Evolutionary conservation across 148 eudicot species (phyloP).

Genomic region (Chenopodium quinoa): DNA sequence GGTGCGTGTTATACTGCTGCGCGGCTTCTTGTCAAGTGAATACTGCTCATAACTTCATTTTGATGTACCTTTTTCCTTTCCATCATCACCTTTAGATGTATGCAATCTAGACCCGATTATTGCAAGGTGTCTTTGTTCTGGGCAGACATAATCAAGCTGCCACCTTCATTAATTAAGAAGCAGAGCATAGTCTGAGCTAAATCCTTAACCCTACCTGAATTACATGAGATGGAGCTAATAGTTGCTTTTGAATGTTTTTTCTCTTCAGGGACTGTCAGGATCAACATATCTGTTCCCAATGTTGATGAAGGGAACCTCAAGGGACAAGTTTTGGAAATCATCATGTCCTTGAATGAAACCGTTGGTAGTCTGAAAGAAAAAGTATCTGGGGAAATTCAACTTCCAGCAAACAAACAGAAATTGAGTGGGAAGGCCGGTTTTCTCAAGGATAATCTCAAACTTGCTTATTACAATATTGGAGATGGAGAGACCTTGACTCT

Average conservation of each 20-base stretch:
- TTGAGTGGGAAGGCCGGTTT: no score
- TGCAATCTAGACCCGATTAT: background rate
- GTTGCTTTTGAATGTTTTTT: slow-evolving; percentile 9
- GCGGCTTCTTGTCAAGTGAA: slow-evolving; percentile 5
- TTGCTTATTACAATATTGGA: slow-evolving; percentile 70
- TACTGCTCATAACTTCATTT: background rate
- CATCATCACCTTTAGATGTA: background rate
- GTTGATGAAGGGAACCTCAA: no score
- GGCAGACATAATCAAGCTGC: background rate
- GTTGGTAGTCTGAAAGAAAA: slow-evolving; percentile 78
- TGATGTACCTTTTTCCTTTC: background rate
- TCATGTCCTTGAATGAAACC: slow-evolving; percentile 42
- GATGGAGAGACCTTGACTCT: slow-evolving; percentile 59
- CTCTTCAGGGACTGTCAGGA: slow-evolving; percentile 61
- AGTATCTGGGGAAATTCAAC: slow-evolving; percentile 78
- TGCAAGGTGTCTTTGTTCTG: background rate
- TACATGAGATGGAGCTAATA: background rate
- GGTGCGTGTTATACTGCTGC: background rate
- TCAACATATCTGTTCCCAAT: slow-evolving; percentile 14
- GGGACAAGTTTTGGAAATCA: no score
- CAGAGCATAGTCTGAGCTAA: background rate
- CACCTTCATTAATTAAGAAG: background rate
- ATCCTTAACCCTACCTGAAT: no score
- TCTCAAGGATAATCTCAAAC: no score
- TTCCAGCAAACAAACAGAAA: slow-evolving; percentile 54